Percentiles rank a stretch among this genome's conserved stretches.
Evolutionary conservation across 768 basidiomycete genomes (phyloP).

Genomic region (Goffeauzyma gilvescens): DNA sequence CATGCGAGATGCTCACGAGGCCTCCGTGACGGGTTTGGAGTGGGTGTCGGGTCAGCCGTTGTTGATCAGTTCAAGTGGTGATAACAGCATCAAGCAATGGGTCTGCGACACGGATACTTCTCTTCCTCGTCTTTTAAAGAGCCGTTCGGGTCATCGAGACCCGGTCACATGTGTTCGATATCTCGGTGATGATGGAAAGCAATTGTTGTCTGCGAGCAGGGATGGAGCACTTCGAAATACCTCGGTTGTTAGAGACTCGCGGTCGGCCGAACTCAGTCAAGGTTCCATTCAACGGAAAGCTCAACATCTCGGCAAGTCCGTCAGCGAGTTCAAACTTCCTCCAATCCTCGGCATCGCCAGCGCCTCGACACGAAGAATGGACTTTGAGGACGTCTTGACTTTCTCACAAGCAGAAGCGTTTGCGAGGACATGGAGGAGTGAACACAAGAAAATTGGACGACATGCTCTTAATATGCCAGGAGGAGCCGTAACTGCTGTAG

Average conservation of each 20-base stretch:
- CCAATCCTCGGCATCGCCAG: slow-evolving; percentile 58
- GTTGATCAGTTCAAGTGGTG: slow-evolving; percentile 71
- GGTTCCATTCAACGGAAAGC: slow-evolving; percentile 74
- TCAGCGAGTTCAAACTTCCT: slow-evolving; percentile 67
- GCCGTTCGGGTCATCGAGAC: slow-evolving; percentile 72
- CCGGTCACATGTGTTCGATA: slow-evolving; percentile 84
- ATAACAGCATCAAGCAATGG: slow-evolving; percentile 99
- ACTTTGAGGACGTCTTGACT: slow-evolving; percentile 97
- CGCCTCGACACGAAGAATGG: slow-evolving; percentile 63
- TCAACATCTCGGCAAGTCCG: slow-evolving; percentile 51
- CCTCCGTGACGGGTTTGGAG: slow-evolving; percentile 57
- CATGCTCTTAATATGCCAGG: slow-evolving; percentile 45
- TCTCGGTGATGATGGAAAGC: slow-evolving; percentile 94
- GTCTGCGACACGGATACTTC: slow-evolving; percentile 77
- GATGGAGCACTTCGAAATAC: slow-evolving; percentile 79
- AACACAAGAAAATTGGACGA: slow-evolving; percentile 62
- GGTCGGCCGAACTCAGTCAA: slow-evolving; percentile 87
- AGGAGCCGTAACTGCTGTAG: slow-evolving; percentile 66
- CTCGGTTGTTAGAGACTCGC: slow-evolving; percentile 81
- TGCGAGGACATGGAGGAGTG: slow-evolving; percentile 73
- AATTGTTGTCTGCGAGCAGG: slow-evolving; percentile 58
- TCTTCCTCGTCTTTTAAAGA: slow-evolving; percentile 72
- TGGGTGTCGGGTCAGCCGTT: slow-evolving; percentile 90
- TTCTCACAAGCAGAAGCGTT: slow-evolving; percentile 63
- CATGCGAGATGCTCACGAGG: slow-evolving; percentile 73